phyloP scores from a whole-genome alignment of 805 yeast genomes.

The Tanozyma kutaoensis region DNA sequence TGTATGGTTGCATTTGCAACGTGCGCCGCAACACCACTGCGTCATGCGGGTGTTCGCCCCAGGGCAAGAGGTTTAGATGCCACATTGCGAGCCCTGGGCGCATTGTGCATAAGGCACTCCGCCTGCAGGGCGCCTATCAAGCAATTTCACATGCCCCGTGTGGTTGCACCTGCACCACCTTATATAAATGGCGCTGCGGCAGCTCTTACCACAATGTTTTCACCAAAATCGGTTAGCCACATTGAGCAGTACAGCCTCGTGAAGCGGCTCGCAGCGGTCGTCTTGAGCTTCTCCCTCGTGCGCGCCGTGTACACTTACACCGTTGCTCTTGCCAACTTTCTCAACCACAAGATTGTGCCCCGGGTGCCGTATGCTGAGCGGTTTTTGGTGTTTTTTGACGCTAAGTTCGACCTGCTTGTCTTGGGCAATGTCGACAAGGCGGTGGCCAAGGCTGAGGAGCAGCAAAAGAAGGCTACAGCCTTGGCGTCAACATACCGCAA shows the following conservation, averaged over 20 bases:
- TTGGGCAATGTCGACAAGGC: slow-evolving; percentile 11
- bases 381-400: slow-evolving; percentile 10
- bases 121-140: too few relatives aligned
- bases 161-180: too few relatives aligned
- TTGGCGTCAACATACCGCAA: slow-evolving; percentile 1
- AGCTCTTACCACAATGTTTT: slow-evolving; percentile 13
- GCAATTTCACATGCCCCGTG: too few relatives aligned
- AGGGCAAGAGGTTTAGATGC: too few relatives aligned
- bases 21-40: too few relatives aligned
- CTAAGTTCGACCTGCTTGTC: slow-evolving; percentile 10
- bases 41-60: too few relatives aligned
- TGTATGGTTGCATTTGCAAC: too few relatives aligned
- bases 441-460: slow-evolving; percentile 1
- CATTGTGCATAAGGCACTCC: too few relatives aligned
- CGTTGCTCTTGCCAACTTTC: slow-evolving; percentile 8
- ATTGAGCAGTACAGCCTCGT: slow-evolving; percentile 18
- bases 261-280: slow-evolving; percentile 7
- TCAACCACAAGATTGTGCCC: slow-evolving; percentile 11
- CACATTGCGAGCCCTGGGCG: too few relatives aligned
- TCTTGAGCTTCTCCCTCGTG: slow-evolving; percentile 13
- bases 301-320: slow-evolving; percentile 11
- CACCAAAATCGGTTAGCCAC: slow-evolving; percentile 20
- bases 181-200: too few relatives aligned
- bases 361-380: slow-evolving; percentile 8
- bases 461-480: slow-evolving; percentile 3